Base-by-base conservation (phyloP, 768 basidiomycete species). In the Terana coerulea region DNA sequence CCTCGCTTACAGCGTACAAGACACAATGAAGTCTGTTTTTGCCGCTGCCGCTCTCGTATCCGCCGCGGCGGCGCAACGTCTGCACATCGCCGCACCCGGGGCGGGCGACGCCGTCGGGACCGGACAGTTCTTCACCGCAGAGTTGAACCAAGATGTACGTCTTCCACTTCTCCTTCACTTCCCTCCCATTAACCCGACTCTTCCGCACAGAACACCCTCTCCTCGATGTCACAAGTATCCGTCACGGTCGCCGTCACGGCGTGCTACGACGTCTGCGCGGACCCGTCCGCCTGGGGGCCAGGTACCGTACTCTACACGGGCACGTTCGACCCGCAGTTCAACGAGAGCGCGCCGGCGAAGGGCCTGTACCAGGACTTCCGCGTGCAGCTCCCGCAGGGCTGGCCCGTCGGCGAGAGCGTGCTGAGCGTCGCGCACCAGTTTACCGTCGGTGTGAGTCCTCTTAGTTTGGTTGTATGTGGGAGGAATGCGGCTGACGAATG, bases 221-320 rank as follows among this genome's bases (percentile, higher is more conserved):
- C 72, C 1, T 64, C 65, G 9, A 72, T 73, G 5, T 61, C 59
- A 26, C 76, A 79, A 51, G 71, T 80, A 3, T 75, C 72, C 11
- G 60, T 80, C 47, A 72, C 72, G 26, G 71, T 80, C 47, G 76
- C 69, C 3, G 29, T 78, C 21, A 62, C 65, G 35, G 69, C 71
- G 28, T 80, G 76, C 59, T 29, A 58, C 19, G 53, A 69, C 44
- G 48, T 52, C 6, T 30, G 56, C 15, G 52, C 49, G 40, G 29
- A 48, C 49, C 11, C 25, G 64, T 4, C 62, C 64, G 5, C 36
- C 51, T 1, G 64, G 64, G 11, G 50, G 62, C 54, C 78, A 58
- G 77, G 77, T 6, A 56, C 46, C 11, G 69, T 79, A n/a, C 64
- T 80, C 36, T 79, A 76, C 62, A 72, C 69, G 36, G 79, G 78